Evolutionary conservation across 257 asterid genomes (phyloP).

Genomic region (Solanum medicagineum): DNA sequence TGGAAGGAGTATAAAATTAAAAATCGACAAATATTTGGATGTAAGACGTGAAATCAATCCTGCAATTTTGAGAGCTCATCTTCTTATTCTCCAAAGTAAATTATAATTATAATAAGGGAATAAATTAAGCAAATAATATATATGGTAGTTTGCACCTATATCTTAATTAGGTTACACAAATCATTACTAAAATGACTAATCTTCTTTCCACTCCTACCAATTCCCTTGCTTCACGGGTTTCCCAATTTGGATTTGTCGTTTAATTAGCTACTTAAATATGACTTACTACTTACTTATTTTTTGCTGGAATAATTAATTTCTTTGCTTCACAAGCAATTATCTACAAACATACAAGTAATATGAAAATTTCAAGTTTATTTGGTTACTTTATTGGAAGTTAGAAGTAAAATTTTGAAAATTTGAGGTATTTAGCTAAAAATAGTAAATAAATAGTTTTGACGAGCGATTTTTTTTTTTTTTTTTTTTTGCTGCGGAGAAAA

Average conservation of each 20-base stretch:
- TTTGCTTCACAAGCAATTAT: not conserved
- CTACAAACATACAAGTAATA: not conserved
- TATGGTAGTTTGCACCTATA: not conserved
- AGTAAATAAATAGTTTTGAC: not conserved
- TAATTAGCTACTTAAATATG: not conserved
- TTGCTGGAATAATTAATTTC: not conserved
- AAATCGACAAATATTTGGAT: not conserved
- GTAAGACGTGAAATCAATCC: not conserved
- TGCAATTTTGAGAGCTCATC: not conserved
- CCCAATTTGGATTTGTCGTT: not conserved
- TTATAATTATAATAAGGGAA: not conserved
- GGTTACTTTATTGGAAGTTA: not conserved
- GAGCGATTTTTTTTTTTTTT: not conserved
- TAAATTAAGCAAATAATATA: not conserved
- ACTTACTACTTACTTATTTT: too few species aligned
- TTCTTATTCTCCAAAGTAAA: not conserved
- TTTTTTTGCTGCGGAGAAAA: not conserved
- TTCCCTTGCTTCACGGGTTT: not conserved
- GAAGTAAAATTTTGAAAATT: not conserved
- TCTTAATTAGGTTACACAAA: not conserved
- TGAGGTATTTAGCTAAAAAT: not conserved
- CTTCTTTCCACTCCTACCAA: not conserved
- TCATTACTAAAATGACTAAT: not conserved
- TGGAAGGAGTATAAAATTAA: too few species aligned
- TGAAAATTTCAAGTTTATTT: not conserved